Base-by-base conservation (phyloP, 257 asterid species). In the Solanum megistacrolobum region DNA sequence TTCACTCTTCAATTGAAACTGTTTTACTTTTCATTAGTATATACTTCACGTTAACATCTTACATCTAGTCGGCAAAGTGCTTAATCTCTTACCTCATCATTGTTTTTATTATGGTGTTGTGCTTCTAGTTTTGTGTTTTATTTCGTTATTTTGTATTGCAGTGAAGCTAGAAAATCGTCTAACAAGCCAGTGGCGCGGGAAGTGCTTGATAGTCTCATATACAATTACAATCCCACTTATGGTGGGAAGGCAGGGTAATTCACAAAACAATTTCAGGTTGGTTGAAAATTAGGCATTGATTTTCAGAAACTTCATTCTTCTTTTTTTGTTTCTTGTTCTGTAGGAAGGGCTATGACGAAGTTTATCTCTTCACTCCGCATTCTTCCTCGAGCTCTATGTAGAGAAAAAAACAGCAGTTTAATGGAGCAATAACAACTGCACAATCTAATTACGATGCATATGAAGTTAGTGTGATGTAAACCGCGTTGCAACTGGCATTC, bases 271-370 rank as follows among this genome's bases (percentile, higher is more conserved):
- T 29, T 35, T 41, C 48, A 39, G 52, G 69, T 62, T 62, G 69
- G 69, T 62, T 62, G 69, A 62, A 23, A n/a, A 62, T 62, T 62
- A 62, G 12, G 29, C 66, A 39, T 68, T 14, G 60, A 68, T 25
- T 62, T 41, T 66, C 6, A 16, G 86, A 16, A 38, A 25, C 55
- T 88, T 43, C 20, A 20, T 65, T 62, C 31, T 65, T 62, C 3
- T 9, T 31, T 23, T 32, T 12, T 84, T 66, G 25, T 13, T 52
- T 52, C 76, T 35, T 18, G 82, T 25, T n/a, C 27, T 92, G 91
- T 96, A 97, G 99, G 96, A 94, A 90, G 89, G 99, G 99, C 18
- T 97, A 92, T 79, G 99, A 97, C 27, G 99, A 95, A 89, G 99
- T 97, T 74, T 97, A 96, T 94, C 94, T 94, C 83, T 97, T 97